Evolutionary conservation across 441 rosid genomes (phyloP).

Genomic region (Populus hybrid): DNA sequence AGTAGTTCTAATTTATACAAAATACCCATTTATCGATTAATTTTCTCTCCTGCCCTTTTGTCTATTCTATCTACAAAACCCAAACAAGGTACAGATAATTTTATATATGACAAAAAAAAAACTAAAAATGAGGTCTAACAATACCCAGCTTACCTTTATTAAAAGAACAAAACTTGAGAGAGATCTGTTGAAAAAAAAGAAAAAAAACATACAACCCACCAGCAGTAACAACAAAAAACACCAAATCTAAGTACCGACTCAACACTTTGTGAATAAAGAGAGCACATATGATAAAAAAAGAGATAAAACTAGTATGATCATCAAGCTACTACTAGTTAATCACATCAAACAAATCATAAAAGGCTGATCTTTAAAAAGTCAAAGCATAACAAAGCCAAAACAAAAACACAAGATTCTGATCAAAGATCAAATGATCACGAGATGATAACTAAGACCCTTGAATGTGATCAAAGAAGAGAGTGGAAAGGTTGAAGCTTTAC

Average conservation of each 20-base stretch:
- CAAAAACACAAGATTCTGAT: too few relatives aligned
- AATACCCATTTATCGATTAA: neutral
- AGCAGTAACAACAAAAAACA: conserved; percentile 7
- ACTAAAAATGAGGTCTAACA: neutral
- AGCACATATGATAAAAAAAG: neutral
- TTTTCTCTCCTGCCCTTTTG: neutral
- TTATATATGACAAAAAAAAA: neutral
- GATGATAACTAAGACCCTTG: neutral
- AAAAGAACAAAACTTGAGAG: neutral
- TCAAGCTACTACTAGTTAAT: neutral
- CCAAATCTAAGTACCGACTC: conserved; percentile 1
- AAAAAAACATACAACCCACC: neutral
- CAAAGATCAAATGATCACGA: neutral
- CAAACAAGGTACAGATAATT: neutral
- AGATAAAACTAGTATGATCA: neutral
- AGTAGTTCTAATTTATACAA: neutral
- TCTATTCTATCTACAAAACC: neutral
- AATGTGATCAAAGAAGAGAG: neutral
- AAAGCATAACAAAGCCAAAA: neutral
- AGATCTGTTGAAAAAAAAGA: conserved; percentile 2
- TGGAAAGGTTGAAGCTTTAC: conserved; percentile 13
- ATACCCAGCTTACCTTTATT: neutral
- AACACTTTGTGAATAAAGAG: neutral
- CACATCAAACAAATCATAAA: neutral
- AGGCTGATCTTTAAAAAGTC: conserved; percentile 1